Percentiles rank a stretch among this genome's conserved stretches.
These are phyloP conservation scores for Talaromyces sp. DNA, from an alignment of 2,329 filamentous ascomycete species.

Conservation along the genomic window DNA sequence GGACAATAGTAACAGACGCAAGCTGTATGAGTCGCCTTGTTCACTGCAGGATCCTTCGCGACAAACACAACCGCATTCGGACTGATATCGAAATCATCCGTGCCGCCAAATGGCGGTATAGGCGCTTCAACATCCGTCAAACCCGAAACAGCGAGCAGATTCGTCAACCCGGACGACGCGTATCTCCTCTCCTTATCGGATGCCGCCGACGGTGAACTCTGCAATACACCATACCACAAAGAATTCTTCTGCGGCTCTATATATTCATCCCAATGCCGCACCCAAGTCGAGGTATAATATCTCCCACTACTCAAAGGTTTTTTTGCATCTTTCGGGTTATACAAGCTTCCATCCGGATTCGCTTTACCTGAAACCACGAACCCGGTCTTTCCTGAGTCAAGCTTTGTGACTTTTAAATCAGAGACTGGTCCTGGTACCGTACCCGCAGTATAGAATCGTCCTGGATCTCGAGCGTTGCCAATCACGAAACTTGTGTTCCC, in stretches of 20 bases:
- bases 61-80: slow-evolving; percentile 46
- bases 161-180: slow-evolving; percentile 42
- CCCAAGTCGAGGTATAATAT: slow-evolving; percentile 51
- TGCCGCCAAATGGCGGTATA: slow-evolving; percentile 48
- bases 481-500: slow-evolving; percentile 48
- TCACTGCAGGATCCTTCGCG: slow-evolving; percentile 44
- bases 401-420: slow-evolving; percentile 43
- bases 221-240: slow-evolving; percentile 49
- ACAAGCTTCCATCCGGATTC: slow-evolving; percentile 47
- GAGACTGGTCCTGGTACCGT: slow-evolving; percentile 46
- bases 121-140: slow-evolving; percentile 44
- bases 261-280: slow-evolving; percentile 54
- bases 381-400: slow-evolving; percentile 43
- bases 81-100: slow-evolving; percentile 48
- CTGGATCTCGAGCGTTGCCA: slow-evolving; percentile 39
- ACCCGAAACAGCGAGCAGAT: slow-evolving; percentile 40
- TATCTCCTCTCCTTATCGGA: slow-evolving; percentile 39
- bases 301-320: slow-evolving; percentile 46
- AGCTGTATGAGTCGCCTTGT: slow-evolving; percentile 47
- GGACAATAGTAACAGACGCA: slow-evolving; percentile 46
- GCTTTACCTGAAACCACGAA: slow-evolving; percentile 49
- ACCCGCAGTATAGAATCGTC: slow-evolving; percentile 44
- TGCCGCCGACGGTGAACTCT: slow-evolving; percentile 37
- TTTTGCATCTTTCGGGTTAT: slow-evolving; percentile 49
- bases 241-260: slow-evolving; percentile 49